Percentiles rank a stretch among this genome's conserved stretches.
Conservation (phyloP, 495 filamentous ascomycete species). For the Aspergillus wentii region DNA sequence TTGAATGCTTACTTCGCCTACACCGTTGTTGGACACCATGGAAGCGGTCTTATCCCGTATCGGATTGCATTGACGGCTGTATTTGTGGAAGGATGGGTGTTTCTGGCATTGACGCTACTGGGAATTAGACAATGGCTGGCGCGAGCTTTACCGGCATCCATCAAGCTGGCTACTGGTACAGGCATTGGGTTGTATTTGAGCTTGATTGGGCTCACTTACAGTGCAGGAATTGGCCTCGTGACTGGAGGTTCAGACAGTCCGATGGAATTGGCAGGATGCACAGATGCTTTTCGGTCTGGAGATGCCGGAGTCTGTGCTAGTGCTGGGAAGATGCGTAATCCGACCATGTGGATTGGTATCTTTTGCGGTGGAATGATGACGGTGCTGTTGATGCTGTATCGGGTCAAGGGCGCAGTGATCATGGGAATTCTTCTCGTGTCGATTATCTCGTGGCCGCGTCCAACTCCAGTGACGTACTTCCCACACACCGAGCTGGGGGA, state of each 20-base stretch:
- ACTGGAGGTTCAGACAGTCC: constrained; percentile 55
- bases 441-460: constrained; percentile 77
- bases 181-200: constrained; percentile 80
- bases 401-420: constrained; percentile 78
- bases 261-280: constrained; percentile 65
- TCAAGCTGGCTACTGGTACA: constrained; percentile 79
- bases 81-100: constrained; percentile 77
- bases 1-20: constrained; percentile 82
- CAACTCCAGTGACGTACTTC: constrained; percentile 71
- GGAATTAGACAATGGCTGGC: constrained; percentile 83
- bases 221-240: constrained; percentile 71
- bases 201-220: constrained; percentile 73
- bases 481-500: constrained; percentile 63
- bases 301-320: constrained; percentile 45
- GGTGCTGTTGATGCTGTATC: constrained; percentile 71
- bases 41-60: constrained; percentile 62
- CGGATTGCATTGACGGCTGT: constrained; percentile 70
- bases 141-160: constrained; percentile 66
- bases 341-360: constrained; percentile 78
- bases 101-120: constrained; percentile 61
- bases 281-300: constrained; percentile 21
- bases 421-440: constrained; percentile 74
- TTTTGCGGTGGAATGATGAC: constrained; percentile 78
- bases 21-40: constrained; percentile 73
- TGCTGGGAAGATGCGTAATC: constrained; percentile 64